These are phyloP conservation scores for Fusarium sp. DNA, from an alignment of 2,329 filamentous ascomycete genomes.

Conservation along the genomic window DNA sequence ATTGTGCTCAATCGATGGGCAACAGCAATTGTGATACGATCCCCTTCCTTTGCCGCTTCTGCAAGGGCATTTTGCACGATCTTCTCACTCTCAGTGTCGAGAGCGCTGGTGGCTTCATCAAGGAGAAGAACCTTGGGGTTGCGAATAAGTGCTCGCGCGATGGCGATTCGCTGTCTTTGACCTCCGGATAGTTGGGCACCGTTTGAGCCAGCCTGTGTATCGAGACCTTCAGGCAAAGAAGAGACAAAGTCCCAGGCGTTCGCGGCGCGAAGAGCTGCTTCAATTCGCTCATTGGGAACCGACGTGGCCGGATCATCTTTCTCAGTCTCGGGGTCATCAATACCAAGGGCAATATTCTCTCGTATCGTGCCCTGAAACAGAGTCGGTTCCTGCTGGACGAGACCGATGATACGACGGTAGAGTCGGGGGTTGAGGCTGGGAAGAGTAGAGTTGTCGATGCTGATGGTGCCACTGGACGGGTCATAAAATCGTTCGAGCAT, in stretches of 20 bases:
- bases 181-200: conserved; percentile 75
- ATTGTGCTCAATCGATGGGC: conserved; percentile 93
- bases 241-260: conserved; percentile 62
- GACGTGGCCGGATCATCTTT: conserved; percentile 4
- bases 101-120: conserved; percentile 45
- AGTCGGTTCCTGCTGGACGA: conserved; percentile 69
- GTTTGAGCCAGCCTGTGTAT: conserved; percentile 70
- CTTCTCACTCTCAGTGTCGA: conserved; percentile 46
- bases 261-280: conserved; percentile 60
- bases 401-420: conserved; percentile 63
- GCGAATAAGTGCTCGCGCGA: conserved; percentile 69
- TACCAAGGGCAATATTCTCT: conserved; percentile 74
- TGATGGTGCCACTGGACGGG: conserved; percentile 58
- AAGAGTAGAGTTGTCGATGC: conserved; percentile 57
- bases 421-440: conserved; percentile 58
- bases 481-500: conserved; percentile 61
- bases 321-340: conserved; percentile 36
- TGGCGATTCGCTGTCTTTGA: conserved; percentile 74
- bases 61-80: conserved; percentile 81
- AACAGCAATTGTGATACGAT: conserved; percentile 64
- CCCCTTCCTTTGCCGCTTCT: conserved; percentile 78
- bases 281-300: conserved; percentile 50
- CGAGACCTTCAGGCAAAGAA: conserved; percentile 59
- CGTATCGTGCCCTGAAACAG: conserved; percentile 85
- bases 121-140: conserved; percentile 43